Base-by-base conservation (phyloP, 108 stramenopile species). In the Chaetoceros tenuissimus region DNA sequence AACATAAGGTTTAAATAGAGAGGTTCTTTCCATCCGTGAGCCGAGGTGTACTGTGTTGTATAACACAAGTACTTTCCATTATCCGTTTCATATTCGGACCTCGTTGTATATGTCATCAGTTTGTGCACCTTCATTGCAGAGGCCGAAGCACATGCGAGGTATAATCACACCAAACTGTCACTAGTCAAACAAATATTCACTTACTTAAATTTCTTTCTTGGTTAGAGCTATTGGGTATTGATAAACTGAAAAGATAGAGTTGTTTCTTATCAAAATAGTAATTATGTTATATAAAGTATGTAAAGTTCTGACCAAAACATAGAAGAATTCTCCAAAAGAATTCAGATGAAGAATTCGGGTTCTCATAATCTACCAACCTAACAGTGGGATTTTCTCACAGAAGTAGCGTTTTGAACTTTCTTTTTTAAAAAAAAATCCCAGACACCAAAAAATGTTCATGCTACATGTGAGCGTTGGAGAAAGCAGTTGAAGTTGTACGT, bases 331-430 rank as follows among this genome's bases (percentile, higher is more conserved):
- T 40, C 8, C 13, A 5, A 40, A 40, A 40, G 13, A 13, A 40
- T 40, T 10, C 34, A 10, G 8, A 5, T 40, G 8, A 13, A 40
- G n/a, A 10, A 40, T 40, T 40, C 34, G 34, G 5, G 34, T 40
- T 40, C 34, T 40, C 34, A 40, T 40, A 40, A 40, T 40, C 34
- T 40, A 40, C 34, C 34, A 40, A 40, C 34, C 34, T 40, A 40
- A 40, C 34, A 40, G 34, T 40, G 34, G 34, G 34, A 40, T 40
- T 40, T 40, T 40, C 34, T 40, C 34, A 40, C 13, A 40, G 34
- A 13, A 40, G 13, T n/a, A n/a, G n/a, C n/a, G n/a, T n/a, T n/a
- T n/a, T n/a, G n/a, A n/a, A n/a, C n/a, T n/a, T n/a, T n/a, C n/a
- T n/a, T n/a, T n/a, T n/a, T n/a, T n/a, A n/a, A n/a, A n/a, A n/a